These are phyloP conservation scores for Chlamydomonas incerta DNA, from an alignment of 139 green algal genomes.

Conservation along the genomic window DNA sequence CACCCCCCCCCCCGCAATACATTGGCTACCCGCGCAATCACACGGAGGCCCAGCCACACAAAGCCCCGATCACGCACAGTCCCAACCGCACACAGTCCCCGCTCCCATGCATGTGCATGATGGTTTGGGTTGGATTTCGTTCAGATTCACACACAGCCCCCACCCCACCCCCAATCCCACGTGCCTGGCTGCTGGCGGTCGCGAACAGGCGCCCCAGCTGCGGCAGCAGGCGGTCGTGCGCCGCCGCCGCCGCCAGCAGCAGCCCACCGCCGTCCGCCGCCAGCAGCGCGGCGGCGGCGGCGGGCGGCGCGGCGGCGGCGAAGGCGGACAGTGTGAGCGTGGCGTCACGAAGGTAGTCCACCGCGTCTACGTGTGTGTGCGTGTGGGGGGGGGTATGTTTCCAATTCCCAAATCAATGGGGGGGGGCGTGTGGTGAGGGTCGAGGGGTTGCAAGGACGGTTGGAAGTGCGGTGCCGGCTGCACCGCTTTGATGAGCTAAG, in stretches of 20 bases:
- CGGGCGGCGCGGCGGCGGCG: slow-evolving; percentile 55
- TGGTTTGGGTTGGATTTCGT: no score
- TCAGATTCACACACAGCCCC: no score
- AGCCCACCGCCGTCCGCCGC: slow-evolving; percentile 41
- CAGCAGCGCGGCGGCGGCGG: slow-evolving; percentile 24
- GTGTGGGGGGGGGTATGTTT: neutral
- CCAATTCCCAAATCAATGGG: no score
- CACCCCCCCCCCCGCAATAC: no score
- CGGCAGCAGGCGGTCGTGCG: slow-evolving; percentile 67
- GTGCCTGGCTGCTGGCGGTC: neutral
- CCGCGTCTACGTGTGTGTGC: slow-evolving; percentile 59
- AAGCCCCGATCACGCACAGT: no score
- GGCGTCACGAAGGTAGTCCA: slow-evolving; percentile 76
- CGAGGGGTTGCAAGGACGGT: no score
- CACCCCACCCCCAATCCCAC: neutral
- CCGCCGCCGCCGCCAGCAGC: slow-evolving; percentile 40
- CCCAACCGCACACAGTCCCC: no score
- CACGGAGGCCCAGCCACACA: no score
- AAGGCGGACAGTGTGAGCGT: slow-evolving; percentile 73
- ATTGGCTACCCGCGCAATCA: no score
- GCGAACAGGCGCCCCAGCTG: slow-evolving; percentile 40
- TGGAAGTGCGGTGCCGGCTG: no score
- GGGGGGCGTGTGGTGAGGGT: neutral
- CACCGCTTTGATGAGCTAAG: no score
- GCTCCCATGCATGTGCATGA: no score